A percentile compares a stretch with the other conserved stretches of the same genome.
These are phyloP conservation scores for Hysterium pulicare DNA, from an alignment of 2,329 filamentous ascomycete genomes.

Conservation along the genomic window DNA sequence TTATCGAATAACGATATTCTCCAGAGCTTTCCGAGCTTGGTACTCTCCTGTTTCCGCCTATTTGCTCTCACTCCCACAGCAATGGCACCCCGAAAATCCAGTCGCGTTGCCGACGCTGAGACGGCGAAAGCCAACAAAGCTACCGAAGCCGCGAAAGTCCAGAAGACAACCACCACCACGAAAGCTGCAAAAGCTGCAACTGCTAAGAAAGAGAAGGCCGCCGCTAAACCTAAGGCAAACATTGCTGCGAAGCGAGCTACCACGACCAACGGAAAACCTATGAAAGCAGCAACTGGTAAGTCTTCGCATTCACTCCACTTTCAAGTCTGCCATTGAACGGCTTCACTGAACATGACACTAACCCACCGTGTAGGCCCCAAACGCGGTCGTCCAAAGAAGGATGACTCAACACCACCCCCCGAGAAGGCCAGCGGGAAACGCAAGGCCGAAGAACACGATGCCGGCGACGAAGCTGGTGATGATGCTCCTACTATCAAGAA, in stretches of 20 bases:
- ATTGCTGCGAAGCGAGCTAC: constrained; percentile 4
- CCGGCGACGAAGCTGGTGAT: background rate
- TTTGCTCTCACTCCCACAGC: background rate
- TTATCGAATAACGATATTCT: no score
- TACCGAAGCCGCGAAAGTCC: background rate
- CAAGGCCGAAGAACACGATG: constrained; percentile 2
- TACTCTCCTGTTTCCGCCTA: background rate
- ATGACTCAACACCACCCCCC: background rate
- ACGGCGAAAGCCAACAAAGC: background rate
- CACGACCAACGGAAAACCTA: constrained; percentile 9
- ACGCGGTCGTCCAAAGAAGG: constrained; percentile 3
- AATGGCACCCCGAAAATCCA: constrained; percentile 3
- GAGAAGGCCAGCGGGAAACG: constrained; percentile 2
- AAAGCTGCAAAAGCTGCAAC: constrained; percentile 12
- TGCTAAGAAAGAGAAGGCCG: constrained; percentile 28
- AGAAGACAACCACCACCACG: no score
- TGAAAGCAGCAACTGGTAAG: constrained; percentile 9
- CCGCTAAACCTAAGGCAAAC: constrained; percentile 22
- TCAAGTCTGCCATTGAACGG: background rate
- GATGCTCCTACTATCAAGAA: constrained; percentile 4
- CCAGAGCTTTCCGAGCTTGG: no score
- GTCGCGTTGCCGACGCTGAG: background rate
- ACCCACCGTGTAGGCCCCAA: constrained; percentile 1
- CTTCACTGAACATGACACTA: background rate
- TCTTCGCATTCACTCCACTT: background rate